Evolutionary conservation across 164 flowering plant species (phyloP), one percentile per base, ranked within the genome.

Genomic region (Annona squamosa): DNA sequence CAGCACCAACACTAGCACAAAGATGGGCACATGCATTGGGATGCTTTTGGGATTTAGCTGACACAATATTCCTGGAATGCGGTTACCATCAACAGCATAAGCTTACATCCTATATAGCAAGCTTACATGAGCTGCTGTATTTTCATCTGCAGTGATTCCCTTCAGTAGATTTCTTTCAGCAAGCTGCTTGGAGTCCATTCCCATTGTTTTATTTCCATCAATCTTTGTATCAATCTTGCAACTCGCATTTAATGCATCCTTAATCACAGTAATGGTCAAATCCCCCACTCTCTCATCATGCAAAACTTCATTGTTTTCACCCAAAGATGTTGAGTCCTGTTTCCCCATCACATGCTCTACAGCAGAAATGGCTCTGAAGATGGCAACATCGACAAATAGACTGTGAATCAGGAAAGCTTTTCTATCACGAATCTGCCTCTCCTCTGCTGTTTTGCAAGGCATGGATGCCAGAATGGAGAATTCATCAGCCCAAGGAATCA

Each of bases 141-240:
- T 95, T 85, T 95, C 99, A 83, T 95, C 98, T 57, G 98, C 99
- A 66, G 99, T 95, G 63, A 95, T 87, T 76, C 99, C 99, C 85
- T 95, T 95, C 79, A 95, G 81, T 10, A 95, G 80, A 78, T 95
- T 95, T 76, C 92, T 84, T 76, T 87, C 92, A 16, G 80, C 79
- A 18, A 89, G 73, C 68, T 80, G 80, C 74, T 82, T 80, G 76
- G 81, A 70, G 48, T 85, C 85, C 76, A 83, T 64, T 69, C 93
- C 95, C 74, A 86, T 82, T 71, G 88, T 86, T 73, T 75, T 86
- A 77, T 78, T 76, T 76, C 99, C 99, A 81, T 95, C 99, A 79
- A 95, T 88, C 79, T 90, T 95, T 4, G 94, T 93, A 74, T 95
- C 99, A 59, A 91, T 79, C 82, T 95, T 95, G 83, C 79, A 84